Evolutionary conservation across 495 filamentous ascomycete genomes (phyloP).

Genomic region (Aspergillus sclerotiicarbonarius): DNA sequence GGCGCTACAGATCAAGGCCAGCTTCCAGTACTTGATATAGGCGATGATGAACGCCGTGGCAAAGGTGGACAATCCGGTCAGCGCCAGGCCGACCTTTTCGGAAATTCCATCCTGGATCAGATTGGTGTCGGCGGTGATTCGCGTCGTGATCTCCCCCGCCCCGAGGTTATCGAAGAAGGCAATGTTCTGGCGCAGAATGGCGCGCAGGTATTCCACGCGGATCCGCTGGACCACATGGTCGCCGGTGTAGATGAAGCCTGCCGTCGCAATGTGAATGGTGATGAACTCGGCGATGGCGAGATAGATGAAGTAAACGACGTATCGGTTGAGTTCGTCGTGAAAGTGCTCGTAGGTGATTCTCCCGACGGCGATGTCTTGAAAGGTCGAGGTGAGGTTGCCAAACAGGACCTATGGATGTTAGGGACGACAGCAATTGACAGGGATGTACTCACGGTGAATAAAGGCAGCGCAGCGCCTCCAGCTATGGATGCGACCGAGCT

Average conservation of each 20-base stretch:
- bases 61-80: slow-evolving; percentile 74
- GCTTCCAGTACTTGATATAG: slow-evolving; percentile 79
- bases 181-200: slow-evolving; percentile 86
- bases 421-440: background rate
- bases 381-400: slow-evolving; percentile 69
- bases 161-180: slow-evolving; percentile 90
- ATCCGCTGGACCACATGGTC: slow-evolving; percentile 84
- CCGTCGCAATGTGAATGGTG: slow-evolving; percentile 73
- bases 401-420: slow-evolving; percentile 54
- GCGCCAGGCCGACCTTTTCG: slow-evolving; percentile 76
- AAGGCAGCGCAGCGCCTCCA: slow-evolving; percentile 75
- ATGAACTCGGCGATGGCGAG: slow-evolving; percentile 81
- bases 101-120: slow-evolving; percentile 85
- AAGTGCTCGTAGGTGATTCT: slow-evolving; percentile 53
- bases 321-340: slow-evolving; percentile 53
- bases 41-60: slow-evolving; percentile 85
- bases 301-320: slow-evolving; percentile 87
- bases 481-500: slow-evolving; percentile 65
- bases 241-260: slow-evolving; percentile 90
- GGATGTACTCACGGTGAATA: slow-evolving; percentile 68
- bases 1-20: slow-evolving; percentile 78
- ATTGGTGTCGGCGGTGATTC: slow-evolving; percentile 88
- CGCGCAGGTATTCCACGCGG: slow-evolving; percentile 74
- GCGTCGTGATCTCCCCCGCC: slow-evolving; percentile 86
- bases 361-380: slow-evolving; percentile 60